Conservation (phyloP, 192 early-diverging fungal species). For the Thamnidium elegans region DNA sequence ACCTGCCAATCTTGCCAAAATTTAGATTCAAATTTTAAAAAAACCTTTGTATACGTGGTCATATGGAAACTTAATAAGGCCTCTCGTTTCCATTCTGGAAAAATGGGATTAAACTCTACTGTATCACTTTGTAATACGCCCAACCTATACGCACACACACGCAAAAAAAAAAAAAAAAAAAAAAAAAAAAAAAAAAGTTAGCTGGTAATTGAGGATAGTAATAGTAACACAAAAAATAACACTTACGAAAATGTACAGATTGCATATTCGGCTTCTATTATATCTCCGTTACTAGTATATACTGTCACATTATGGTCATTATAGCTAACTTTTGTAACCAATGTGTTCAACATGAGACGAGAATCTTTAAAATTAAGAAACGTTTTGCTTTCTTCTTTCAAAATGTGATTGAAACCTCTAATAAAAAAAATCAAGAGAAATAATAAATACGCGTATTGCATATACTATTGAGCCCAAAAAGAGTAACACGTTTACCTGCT, state of each 20-base stretch:
- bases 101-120: slow-evolving; percentile 33
- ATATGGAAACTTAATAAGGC: slow-evolving; percentile 40
- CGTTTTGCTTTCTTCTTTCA: slow-evolving; percentile 21
- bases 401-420: slow-evolving; percentile 38
- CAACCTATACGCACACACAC: slow-evolving; percentile 21
- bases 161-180: too few species aligned
- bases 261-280: slow-evolving; percentile 33
- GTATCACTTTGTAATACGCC: slow-evolving; percentile 36
- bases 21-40: slow-evolving; percentile 33
- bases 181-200: too few species aligned
- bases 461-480: not conserved
- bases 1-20: slow-evolving; percentile 42
- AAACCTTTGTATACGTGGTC: slow-evolving; percentile 41
- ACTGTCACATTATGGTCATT: slow-evolving; percentile 25
- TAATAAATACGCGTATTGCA: not conserved
- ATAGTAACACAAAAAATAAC: not conserved
- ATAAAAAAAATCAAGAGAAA: not conserved
- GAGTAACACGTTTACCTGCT: slow-evolving; percentile 16
- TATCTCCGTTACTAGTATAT: slow-evolving; percentile 20
- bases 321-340: slow-evolving; percentile 31
- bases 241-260: slow-evolving; percentile 40
- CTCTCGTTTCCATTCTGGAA: slow-evolving; percentile 42
- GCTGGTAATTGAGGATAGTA: not conserved
- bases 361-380: slow-evolving; percentile 19
- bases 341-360: slow-evolving; percentile 31